A percentile compares a stretch with the other conserved stretches of the same genome.
phyloP scores from a whole-genome alignment of 192 early-diverging fungal genomes.

The Phlyctochytrium arcticum region DNA sequence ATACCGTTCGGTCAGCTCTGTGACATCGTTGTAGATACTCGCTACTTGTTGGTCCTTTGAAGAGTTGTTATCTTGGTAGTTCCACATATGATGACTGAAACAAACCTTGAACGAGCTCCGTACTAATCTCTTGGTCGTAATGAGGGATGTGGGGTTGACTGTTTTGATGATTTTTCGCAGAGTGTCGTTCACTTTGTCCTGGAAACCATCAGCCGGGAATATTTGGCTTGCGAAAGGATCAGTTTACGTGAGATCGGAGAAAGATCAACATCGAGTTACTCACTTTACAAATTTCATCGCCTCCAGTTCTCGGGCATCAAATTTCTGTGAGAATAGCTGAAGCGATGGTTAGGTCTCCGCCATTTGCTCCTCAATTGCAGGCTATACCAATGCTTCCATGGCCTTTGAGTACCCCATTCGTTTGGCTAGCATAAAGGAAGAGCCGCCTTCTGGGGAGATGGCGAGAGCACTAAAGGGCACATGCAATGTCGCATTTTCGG shows the following conservation, averaged over 20 bases:
- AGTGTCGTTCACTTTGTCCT: neutral
- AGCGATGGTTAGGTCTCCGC: neutral
- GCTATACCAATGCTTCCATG: slow-evolving; percentile 27
- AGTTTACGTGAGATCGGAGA: no score
- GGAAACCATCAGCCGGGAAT: slow-evolving; percentile 10
- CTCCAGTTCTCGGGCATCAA: slow-evolving; percentile 18
- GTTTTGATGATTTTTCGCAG: neutral
- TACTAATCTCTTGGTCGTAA: slow-evolving; percentile 9
- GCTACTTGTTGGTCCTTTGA: neutral
- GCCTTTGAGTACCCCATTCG: slow-evolving; percentile 24
- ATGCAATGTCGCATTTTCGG: slow-evolving; percentile 25
- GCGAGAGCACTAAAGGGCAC: slow-evolving; percentile 27
- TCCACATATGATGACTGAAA: neutral
- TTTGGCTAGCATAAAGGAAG: slow-evolving; percentile 8
- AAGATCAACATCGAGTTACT: no score
- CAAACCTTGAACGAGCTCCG: slow-evolving; percentile 5
- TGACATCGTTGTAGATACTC: slow-evolving; percentile 7
- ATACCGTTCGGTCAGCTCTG: slow-evolving; percentile 17
- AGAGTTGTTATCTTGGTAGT: neutral
- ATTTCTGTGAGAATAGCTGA: slow-evolving; percentile 25
- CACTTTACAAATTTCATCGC: slow-evolving; percentile 20
- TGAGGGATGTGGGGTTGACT: slow-evolving; percentile 5
- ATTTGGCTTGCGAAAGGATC: slow-evolving; percentile 5
- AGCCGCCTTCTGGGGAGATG: slow-evolving; percentile 28
- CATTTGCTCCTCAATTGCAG: neutral